These are phyloP conservation scores for Tuber brumale DNA, from an alignment of 495 filamentous ascomycete genomes.

Conservation along the genomic window DNA sequence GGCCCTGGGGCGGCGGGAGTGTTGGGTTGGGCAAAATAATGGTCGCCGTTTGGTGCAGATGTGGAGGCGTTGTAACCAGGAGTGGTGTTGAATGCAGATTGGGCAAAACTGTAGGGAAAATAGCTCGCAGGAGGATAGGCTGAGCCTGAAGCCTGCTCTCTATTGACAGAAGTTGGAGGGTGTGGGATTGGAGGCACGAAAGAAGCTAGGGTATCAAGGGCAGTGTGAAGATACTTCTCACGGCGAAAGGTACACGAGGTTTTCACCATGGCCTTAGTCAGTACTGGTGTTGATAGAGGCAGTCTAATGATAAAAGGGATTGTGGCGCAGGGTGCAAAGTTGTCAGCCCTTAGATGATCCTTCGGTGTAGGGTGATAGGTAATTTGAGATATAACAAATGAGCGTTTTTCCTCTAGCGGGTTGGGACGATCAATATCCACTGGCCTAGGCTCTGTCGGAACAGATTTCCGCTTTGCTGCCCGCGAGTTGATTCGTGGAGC, in stretches of 20 bases:
- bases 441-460: conserved; percentile 11
- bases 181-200: not conserved
- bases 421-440: conserved; percentile 10
- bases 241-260: conserved; percentile 24
- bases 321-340: conserved; percentile 33
- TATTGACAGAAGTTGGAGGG: not conserved
- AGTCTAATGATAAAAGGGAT: conserved; percentile 35
- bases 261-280: conserved; percentile 29
- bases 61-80: conserved; percentile 30
- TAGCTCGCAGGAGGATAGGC: conserved; percentile 9
- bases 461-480: conserved; percentile 28
- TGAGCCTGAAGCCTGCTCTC: conserved; percentile 11
- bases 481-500: conserved; percentile 26
- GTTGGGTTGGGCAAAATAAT: conserved; percentile 26
- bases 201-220: not conserved
- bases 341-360: conserved; percentile 31
- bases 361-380: conserved; percentile 33
- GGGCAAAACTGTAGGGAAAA: conserved; percentile 25
- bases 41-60: conserved; percentile 26
- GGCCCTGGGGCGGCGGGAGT: conserved; percentile 18
- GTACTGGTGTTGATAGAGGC: conserved; percentile 19
- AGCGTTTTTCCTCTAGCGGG: conserved; percentile 24
- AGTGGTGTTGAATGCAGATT: conserved; percentile 27
- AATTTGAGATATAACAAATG: conserved; percentile 29
- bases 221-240: conserved; percentile 17